Evolutionary conservation across 2,329 filamentous ascomycete genomes (phyloP).

Genomic region (Colletotrichum sp.): DNA sequence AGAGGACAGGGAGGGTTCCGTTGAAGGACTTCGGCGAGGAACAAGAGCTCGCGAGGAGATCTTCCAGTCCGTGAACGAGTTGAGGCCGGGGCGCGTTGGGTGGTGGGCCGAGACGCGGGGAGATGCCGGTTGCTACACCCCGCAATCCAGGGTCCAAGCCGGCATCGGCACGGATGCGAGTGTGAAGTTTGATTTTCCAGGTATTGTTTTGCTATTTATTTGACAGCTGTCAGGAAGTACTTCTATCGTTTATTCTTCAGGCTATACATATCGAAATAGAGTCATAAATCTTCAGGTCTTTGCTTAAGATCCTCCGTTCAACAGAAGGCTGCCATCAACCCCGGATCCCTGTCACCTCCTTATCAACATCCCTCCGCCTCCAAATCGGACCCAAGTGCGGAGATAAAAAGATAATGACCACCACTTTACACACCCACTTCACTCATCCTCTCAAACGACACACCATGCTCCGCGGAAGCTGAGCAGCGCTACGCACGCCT

Average conservation of each 20-base stretch:
- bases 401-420: not conserved
- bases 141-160: not conserved
- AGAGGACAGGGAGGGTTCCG: not conserved
- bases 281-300: rapidly evolving
- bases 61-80: not conserved
- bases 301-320: not conserved
- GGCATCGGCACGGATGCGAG: not conserved
- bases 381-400: not conserved
- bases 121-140: not conserved
- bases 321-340: not conserved
- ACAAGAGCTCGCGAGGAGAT: not conserved
- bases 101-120: not conserved
- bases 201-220: not conserved
- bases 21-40: not conserved
- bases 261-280: not conserved
- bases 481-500: not conserved
- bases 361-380: not conserved
- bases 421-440: not conserved
- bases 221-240: not conserved
- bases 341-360: not conserved
- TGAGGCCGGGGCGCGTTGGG: not conserved
- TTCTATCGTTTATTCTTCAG: not conserved
- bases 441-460: not conserved
- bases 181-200: not conserved
- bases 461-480: not conserved